These are phyloP conservation scores for Podosphaera xanthii DNA, from an alignment of 2,329 filamentous ascomycete species.

Conservation along the genomic window DNA sequence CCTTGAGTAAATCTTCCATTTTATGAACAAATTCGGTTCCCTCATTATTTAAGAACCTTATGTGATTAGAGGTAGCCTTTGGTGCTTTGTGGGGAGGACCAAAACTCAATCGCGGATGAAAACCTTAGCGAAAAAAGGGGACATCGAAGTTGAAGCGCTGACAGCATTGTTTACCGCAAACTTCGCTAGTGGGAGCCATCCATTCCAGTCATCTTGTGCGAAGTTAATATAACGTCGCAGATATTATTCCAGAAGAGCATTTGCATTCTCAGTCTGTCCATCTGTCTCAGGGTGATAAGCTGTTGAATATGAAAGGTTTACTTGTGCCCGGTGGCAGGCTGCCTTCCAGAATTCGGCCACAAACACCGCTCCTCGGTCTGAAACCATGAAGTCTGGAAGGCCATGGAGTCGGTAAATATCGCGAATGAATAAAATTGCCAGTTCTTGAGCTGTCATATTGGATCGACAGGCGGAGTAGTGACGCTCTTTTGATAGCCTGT, in stretches of 20 bases:
- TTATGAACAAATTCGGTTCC: too few relatives aligned
- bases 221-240: too few relatives aligned
- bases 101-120: slow-evolving; percentile 2
- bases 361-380: slow-evolving; percentile 1
- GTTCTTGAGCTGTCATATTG: not conserved
- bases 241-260: too few relatives aligned
- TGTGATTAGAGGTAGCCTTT: too few relatives aligned
- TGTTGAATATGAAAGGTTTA: slow-evolving; percentile 2
- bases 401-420: not conserved
- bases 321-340: not conserved
- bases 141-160: not conserved
- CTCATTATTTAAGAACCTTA: too few relatives aligned
- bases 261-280: too few relatives aligned
- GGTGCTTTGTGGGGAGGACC: not conserved
- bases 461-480: not conserved
- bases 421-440: slow-evolving; percentile 1
- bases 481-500: not conserved
- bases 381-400: slow-evolving; percentile 3
- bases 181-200: slow-evolving; percentile 4
- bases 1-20: too few relatives aligned
- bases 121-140: slow-evolving; percentile 3
- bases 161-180: slow-evolving; percentile 5
- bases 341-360: not conserved
- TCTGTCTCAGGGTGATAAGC: not conserved
- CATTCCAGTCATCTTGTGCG: too few relatives aligned